Conservation (phyloP, 2,329 filamentous ascomycete genomes). For the Leptodontidium sp. region DNA sequence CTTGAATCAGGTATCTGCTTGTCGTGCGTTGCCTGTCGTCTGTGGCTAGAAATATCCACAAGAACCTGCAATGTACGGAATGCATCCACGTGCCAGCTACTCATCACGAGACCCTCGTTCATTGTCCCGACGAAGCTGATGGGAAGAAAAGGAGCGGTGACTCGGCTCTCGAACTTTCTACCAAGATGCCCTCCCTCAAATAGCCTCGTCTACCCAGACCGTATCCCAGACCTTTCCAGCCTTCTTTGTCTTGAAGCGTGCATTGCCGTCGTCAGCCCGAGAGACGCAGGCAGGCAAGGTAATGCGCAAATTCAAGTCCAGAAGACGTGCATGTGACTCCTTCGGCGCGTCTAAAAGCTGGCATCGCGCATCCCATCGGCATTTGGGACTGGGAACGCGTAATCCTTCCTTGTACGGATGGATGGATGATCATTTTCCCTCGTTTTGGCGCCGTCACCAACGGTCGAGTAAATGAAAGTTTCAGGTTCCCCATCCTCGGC, state of each 20-base stretch:
- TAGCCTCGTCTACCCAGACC: neutral
- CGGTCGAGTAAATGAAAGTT: constrained; percentile 8
- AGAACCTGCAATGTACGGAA: too few species aligned
- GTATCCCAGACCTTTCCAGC: neutral
- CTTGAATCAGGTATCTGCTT: neutral
- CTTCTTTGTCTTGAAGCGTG: neutral
- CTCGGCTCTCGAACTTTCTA: too few species aligned
- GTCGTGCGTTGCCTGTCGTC: neutral
- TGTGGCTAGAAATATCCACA: neutral
- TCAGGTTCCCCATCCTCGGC: neutral
- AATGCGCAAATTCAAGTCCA: neutral
- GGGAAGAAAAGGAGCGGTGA: constrained; percentile 4
- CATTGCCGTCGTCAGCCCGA: constrained; percentile 27
- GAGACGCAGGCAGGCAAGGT: constrained; percentile 19
- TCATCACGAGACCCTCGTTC: constrained; percentile 7
- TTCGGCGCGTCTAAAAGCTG: constrained; percentile 17
- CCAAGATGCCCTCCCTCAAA: too few species aligned
- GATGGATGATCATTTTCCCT: neutral
- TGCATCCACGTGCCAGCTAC: neutral
- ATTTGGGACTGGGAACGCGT: neutral
- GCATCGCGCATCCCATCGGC: neutral
- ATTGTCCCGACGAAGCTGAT: neutral
- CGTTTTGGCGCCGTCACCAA: constrained; percentile 8
- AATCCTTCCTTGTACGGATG: neutral
- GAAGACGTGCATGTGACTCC: constrained; percentile 24